Percentiles rank a stretch among this genome's conserved stretches.
Evolutionary conservation across 352 stramenopile species (phyloP).

Genomic region (Phytophthora podocarpi): DNA sequence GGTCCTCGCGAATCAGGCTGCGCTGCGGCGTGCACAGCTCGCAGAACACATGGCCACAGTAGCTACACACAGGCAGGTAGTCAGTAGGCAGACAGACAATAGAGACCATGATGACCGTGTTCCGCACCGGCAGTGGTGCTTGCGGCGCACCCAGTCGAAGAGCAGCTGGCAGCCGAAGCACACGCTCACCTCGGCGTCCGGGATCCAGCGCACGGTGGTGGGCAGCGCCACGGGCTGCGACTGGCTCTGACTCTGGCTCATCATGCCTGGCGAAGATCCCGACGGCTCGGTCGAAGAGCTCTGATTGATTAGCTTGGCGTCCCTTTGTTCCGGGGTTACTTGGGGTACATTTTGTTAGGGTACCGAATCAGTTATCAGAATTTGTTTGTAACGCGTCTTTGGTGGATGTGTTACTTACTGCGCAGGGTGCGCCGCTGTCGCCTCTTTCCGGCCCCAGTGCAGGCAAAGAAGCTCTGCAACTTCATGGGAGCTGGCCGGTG

Average conservation of each 20-base stretch:
- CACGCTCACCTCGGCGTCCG: constrained; percentile 78
- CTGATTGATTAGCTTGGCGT: constrained; percentile 7
- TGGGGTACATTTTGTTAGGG: no score
- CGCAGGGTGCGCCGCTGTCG: no score
- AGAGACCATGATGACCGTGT: no score
- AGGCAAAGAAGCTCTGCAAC: no score
- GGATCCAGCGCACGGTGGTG: constrained; percentile 84
- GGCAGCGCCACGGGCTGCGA: constrained; percentile 28
- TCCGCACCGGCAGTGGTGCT: constrained; percentile 90
- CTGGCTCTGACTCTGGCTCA: constrained; percentile 8
- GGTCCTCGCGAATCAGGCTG: constrained; percentile 73
- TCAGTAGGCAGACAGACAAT: neutral
- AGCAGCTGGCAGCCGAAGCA: constrained; percentile 81
- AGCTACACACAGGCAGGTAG: constrained; percentile 31
- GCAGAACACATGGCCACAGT: constrained; percentile 81
- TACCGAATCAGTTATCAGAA: no score
- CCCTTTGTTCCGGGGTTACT: no score
- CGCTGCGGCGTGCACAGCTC: constrained; percentile 72
- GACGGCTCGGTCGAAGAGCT: constrained; percentile 24
- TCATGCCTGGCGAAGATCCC: constrained; percentile 21
- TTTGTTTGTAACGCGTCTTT: no score
- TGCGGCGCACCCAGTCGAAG: constrained; percentile 89
- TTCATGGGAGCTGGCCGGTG: no score
- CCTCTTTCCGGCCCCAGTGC: no score
- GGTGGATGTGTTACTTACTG: no score